Conservation (phyloP, 2,329 filamentous ascomycete genomes). For the Aureobasidium zeae region DNA sequence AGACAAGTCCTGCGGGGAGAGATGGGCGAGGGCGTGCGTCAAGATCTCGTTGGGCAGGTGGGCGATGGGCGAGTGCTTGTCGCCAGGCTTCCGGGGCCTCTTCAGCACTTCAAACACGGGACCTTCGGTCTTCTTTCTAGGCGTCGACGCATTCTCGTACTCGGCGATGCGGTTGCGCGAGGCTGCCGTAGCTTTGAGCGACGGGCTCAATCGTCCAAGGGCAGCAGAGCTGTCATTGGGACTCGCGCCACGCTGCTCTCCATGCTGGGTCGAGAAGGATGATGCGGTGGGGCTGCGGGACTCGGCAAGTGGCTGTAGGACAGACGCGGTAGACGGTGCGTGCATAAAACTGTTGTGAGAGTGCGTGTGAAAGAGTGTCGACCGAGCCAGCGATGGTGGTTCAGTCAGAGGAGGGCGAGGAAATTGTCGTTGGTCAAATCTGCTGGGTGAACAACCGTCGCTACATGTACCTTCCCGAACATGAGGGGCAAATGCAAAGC, state of each 20-base stretch:
- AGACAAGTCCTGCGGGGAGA: slow-evolving; percentile 75
- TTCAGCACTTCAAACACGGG: slow-evolving; percentile 45
- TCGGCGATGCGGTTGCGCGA: slow-evolving; percentile 42
- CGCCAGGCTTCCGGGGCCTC: slow-evolving; percentile 35
- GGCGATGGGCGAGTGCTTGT: slow-evolving; percentile 42
- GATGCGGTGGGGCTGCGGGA: slow-evolving; percentile 31
- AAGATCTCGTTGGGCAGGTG: slow-evolving; percentile 83
- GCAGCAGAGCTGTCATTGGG: slow-evolving; percentile 27
- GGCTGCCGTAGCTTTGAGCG: slow-evolving; percentile 19
- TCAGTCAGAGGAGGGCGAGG: slow-evolving; percentile 35
- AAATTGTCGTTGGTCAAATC: slow-evolving; percentile 1
- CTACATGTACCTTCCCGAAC: too few relatives aligned
- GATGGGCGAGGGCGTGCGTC: slow-evolving; percentile 81
- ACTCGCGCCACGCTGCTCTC: slow-evolving; percentile 40
- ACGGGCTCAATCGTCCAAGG: slow-evolving; percentile 24
- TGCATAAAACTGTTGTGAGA: slow-evolving; percentile 52
- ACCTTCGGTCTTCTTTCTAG: slow-evolving; percentile 34
- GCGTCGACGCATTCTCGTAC: slow-evolving; percentile 43
- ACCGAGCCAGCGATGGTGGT: slow-evolving; percentile 49
- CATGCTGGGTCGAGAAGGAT: slow-evolving; percentile 47
- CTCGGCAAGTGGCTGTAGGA: slow-evolving; percentile 36
- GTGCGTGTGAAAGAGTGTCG: slow-evolving; percentile 29
- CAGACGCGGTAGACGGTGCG: slow-evolving; percentile 47
- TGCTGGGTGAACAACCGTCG: too few relatives aligned
- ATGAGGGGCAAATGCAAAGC: slow-evolving; percentile 7